Percentiles rank a stretch among this genome's conserved stretches.
These are phyloP conservation scores for barrel medic (Medicago truncatula) DNA, from an alignment of 306 rosid genomes.

Conservation along the genomic window DNA sequence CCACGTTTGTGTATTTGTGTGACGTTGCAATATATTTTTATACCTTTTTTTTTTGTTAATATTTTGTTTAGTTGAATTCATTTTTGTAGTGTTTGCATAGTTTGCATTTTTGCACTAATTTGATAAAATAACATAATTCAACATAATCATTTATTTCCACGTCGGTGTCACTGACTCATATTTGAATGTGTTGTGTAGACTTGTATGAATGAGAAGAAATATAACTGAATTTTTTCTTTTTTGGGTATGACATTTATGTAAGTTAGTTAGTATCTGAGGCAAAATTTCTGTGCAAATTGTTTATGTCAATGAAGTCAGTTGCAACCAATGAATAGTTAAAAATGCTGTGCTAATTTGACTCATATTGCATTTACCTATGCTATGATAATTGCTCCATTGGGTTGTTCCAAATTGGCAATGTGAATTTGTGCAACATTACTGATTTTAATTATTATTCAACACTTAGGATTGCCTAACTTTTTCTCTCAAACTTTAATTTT, in stretches of 20 bases:
- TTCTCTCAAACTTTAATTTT: background rate
- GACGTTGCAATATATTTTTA: background rate
- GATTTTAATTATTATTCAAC: constrained; percentile 14
- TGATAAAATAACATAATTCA: no score
- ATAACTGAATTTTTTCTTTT: background rate
- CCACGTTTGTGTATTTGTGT: background rate
- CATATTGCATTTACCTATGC: background rate
- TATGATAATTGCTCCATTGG: constrained; percentile 7
- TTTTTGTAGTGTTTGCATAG: background rate
- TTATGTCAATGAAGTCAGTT: background rate
- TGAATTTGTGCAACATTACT: background rate
- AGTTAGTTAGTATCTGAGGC: constrained; percentile 9
- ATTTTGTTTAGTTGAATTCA: background rate
- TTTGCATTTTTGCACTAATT: no score
- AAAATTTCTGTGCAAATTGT: background rate
- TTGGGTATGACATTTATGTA: background rate
- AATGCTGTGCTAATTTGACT: background rate
- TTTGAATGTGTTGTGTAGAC: background rate
- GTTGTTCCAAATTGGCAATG: background rate
- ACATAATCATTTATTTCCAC: no score
- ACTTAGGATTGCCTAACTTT: background rate
- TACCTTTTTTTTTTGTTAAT: no score
- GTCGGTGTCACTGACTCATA: no score
- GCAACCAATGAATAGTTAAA: constrained; percentile 12
- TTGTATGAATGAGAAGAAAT: background rate